These are phyloP conservation scores for Loxodes magnus DNA, from an alignment of 73 alveolate genomes.

Conservation along the genomic window DNA sequence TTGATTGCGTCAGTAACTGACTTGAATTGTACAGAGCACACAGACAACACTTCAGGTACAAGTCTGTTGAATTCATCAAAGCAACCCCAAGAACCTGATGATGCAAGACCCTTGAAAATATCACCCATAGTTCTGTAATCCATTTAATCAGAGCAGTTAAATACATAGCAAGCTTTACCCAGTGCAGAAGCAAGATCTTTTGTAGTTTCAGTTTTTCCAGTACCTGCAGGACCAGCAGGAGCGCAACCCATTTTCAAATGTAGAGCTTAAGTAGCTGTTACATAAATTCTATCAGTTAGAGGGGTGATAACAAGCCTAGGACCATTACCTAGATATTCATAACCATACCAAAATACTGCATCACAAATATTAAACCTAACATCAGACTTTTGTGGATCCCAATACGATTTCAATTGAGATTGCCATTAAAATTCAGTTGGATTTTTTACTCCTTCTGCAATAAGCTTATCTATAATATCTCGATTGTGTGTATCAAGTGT, in stretches of 20 bases:
- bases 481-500: constrained; percentile 99
- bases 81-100: constrained; percentile 99
- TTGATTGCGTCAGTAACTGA: constrained; percentile 99
- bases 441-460: constrained; percentile 77
- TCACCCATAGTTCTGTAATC: constrained; percentile 99
- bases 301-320: constrained; percentile 99
- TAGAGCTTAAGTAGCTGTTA: constrained; percentile 99
- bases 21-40: constrained; percentile 99
- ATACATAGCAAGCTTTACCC: constrained; percentile 99
- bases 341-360: constrained; percentile 93
- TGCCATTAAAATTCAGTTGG: constrained; percentile 99
- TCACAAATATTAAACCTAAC: constrained; percentile 85
- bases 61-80: constrained; percentile 99
- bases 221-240: constrained; percentile 99
- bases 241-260: constrained; percentile 99
- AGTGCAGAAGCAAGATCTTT: constrained; percentile 99
- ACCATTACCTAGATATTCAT: constrained; percentile 99
- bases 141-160: constrained; percentile 99
- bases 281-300: constrained; percentile 99
- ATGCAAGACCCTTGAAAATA: constrained; percentile 98
- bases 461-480: constrained; percentile 90
- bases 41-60: constrained; percentile 99
- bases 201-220: constrained; percentile 99
- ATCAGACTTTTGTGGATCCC: constrained; percentile 71
- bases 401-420: constrained; percentile 97